phyloP scores from a whole-genome alignment of 2,329 filamentous ascomycete genomes.

The Dactylellina parvicollis region DNA sequence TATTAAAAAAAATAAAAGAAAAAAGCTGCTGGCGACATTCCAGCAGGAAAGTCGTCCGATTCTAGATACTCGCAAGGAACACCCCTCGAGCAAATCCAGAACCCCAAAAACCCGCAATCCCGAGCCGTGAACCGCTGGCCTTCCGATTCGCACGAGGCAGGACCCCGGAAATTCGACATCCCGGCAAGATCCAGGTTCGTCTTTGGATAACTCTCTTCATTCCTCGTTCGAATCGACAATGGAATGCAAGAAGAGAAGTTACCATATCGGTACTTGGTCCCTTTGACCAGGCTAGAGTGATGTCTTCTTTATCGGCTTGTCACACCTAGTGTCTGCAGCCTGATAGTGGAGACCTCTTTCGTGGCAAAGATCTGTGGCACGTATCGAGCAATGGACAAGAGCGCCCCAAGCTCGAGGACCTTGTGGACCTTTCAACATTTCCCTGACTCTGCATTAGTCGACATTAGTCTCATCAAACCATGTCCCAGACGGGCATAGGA shows the following conservation, averaged over 20 bases:
- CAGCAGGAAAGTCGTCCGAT: neutral
- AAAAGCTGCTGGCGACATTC: conserved; percentile 12
- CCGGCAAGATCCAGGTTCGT: neutral
- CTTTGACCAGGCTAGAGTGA: neutral
- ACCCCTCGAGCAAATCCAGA: no score
- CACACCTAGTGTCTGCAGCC: conserved; percentile 10
- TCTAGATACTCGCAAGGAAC: conserved; percentile 2
- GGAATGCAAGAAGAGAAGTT: neutral
- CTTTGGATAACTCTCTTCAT: neutral
- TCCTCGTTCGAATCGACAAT: neutral
- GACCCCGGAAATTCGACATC: neutral
- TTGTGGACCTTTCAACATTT: neutral
- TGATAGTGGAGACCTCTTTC: conserved; percentile 16
- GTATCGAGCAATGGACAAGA: neutral
- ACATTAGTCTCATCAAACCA: conserved; percentile 17
- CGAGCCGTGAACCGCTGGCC: conserved; percentile 39
- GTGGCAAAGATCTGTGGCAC: conserved; percentile 34
- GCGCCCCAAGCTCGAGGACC: neutral
- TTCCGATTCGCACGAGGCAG: conserved; percentile 33
- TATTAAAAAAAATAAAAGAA: neutral
- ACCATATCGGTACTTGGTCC: neutral
- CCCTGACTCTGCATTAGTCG: conserved; percentile 3
- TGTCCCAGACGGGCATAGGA: neutral
- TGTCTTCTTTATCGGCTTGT: neutral
- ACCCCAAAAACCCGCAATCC: no score